These are phyloP conservation scores for Fusarium staphyleae DNA, from an alignment of 2,329 filamentous ascomycete species.

Conservation along the genomic window DNA sequence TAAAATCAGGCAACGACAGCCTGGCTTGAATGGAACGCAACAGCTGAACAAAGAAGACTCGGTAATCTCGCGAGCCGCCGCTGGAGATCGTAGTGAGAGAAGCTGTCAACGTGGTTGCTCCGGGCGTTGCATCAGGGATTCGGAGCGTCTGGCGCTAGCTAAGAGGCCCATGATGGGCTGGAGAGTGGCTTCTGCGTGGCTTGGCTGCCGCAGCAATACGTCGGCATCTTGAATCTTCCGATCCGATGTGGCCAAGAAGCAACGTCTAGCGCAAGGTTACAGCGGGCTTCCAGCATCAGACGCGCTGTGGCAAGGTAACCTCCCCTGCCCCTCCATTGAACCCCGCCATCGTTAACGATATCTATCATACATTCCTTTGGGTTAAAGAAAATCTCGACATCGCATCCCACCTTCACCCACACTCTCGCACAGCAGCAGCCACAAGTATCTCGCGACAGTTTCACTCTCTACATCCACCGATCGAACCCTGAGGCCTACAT, in stretches of 20 bases:
- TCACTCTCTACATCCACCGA: too few species aligned
- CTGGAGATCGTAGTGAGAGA: background rate
- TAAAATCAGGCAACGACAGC: constrained; percentile 12
- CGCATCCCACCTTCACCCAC: background rate
- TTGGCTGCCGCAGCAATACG: too few species aligned
- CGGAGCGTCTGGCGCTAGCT: constrained; percentile 11
- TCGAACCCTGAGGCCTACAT: too few species aligned
- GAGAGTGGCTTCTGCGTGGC: constrained; percentile 3
- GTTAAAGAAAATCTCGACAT: constrained; percentile 15
- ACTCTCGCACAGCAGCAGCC: background rate
- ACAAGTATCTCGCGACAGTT: background rate
- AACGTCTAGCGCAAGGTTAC: background rate
- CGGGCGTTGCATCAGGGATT: background rate
- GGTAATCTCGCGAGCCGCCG: background rate
- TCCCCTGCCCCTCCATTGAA: constrained; percentile 26
- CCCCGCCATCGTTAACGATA: constrained; percentile 33
- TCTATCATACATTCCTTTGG: constrained; percentile 12
- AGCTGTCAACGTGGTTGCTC: constrained; percentile 1
- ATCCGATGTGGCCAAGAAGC: background rate
- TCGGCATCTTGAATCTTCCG: constrained; percentile 6
- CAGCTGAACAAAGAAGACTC: background rate
- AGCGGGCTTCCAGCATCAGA: constrained; percentile 4
- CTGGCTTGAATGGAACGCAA: background rate
- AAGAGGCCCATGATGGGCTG: constrained; percentile 7
- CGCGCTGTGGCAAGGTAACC: background rate